Conservation (phyloP, 768 basidiomycete genomes). For the Cubamyces lactineus region DNA sequence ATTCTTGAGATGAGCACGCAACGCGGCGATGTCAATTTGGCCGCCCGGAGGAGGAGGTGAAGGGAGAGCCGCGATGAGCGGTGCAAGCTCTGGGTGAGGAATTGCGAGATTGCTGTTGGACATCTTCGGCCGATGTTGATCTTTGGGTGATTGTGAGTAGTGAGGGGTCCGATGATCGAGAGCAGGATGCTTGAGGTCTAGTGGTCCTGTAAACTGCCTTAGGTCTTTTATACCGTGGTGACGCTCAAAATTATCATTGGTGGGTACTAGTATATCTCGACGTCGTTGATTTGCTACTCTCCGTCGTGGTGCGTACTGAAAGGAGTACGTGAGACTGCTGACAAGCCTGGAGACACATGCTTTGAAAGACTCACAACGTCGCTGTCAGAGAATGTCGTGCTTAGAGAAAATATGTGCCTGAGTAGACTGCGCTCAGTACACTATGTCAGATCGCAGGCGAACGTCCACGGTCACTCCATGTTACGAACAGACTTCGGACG, state of each 20-base stretch:
- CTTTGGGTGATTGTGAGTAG: too few relatives aligned
- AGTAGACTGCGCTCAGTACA: background rate
- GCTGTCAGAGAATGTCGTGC: background rate
- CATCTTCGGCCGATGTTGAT: background rate
- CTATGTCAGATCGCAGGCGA: slow-evolving; percentile 4
- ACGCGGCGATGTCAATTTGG: background rate
- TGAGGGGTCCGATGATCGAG: too few relatives aligned
- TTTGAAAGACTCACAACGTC: background rate
- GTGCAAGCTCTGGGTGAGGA: slow-evolving; percentile 1
- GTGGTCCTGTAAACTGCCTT: too few relatives aligned
- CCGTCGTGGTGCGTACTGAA: too few relatives aligned
- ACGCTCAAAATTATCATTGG: too few relatives aligned
- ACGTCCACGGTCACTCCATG: too few relatives aligned
- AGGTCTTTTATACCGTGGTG: too few relatives aligned
- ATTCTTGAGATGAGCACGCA: background rate
- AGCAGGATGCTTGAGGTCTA: too few relatives aligned
- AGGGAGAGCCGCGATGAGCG: slow-evolving; percentile 10
- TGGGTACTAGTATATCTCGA: too few relatives aligned
- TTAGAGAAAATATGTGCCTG: background rate
- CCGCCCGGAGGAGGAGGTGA: background rate
- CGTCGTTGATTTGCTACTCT: too few relatives aligned
- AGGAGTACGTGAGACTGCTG: slow-evolving; percentile 2
- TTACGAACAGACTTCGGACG: too few relatives aligned
- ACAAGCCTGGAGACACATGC: background rate
- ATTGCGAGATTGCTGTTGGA: background rate